Evolutionary conservation across 2,329 filamentous ascomycete genomes (phyloP).

Genomic region (Colletotrichum echinochloae): DNA sequence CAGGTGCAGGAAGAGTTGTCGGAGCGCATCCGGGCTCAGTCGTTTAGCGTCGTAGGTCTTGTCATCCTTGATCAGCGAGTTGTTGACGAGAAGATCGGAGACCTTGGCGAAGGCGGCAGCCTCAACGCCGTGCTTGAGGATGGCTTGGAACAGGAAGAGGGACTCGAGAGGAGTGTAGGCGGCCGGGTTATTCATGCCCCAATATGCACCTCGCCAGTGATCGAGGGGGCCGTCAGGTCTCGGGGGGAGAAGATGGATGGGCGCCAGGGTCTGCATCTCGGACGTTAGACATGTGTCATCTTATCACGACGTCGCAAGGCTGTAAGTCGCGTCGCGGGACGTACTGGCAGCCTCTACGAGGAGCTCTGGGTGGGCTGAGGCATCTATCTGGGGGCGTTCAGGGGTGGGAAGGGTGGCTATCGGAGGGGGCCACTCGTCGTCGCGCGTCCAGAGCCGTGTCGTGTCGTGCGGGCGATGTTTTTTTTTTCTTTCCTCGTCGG

Average conservation of each 20-base stretch:
- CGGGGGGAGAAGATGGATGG: slow-evolving; percentile 64
- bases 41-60: slow-evolving; percentile 78
- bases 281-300: slow-evolving; percentile 36
- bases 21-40: slow-evolving; percentile 81
- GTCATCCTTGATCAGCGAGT: slow-evolving; percentile 78
- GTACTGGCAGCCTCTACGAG: slow-evolving; percentile 42
- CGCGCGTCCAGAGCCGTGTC: slow-evolving; percentile 29
- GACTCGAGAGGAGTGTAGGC: slow-evolving; percentile 88
- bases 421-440: slow-evolving; percentile 30
- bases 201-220: slow-evolving; percentile 65
- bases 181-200: slow-evolving; percentile 69
- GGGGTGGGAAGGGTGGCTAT: slow-evolving; percentile 30
- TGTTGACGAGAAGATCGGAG: slow-evolving; percentile 79
- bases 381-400: slow-evolving; percentile 40
- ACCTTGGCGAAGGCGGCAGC: slow-evolving; percentile 76
- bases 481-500: slow-evolving; percentile 32
- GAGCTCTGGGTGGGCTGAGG: slow-evolving; percentile 35
- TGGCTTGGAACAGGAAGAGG: slow-evolving; percentile 84
- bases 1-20: slow-evolving; percentile 81
- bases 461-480: slow-evolving; percentile 33
- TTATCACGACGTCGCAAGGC: slow-evolving; percentile 31
- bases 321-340: slow-evolving; percentile 37
- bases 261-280: slow-evolving; percentile 61
- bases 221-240: slow-evolving; percentile 67
- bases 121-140: slow-evolving; percentile 75